Conservation (phyloP, 805 yeast genomes). For the Isabelozyma gotoi region DNA sequence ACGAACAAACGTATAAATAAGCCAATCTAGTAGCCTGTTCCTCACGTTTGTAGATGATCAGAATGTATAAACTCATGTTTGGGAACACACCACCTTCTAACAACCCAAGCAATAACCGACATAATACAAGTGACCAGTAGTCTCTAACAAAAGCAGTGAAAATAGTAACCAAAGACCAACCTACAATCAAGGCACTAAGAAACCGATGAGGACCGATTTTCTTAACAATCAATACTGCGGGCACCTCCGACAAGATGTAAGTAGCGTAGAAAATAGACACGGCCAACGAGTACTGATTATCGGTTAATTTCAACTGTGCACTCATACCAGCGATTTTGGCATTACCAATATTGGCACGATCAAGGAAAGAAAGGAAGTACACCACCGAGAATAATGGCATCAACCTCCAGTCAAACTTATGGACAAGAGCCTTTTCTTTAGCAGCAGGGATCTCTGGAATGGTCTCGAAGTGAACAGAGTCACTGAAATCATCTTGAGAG, state of each 20-base stretch:
- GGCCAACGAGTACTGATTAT: constrained; percentile 7
- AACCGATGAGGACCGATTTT: constrained; percentile 9
- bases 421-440: too few relatives aligned
- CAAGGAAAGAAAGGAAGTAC: constrained; percentile 1
- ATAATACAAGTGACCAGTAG: constrained; percentile 43
- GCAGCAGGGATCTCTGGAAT: too few relatives aligned
- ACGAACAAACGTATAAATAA: constrained; percentile 34
- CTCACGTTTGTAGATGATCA: constrained; percentile 36
- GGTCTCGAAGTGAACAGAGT: too few relatives aligned
- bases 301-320: constrained; percentile 7
- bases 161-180: constrained; percentile 27
- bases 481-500: too few relatives aligned
- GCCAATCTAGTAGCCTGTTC: constrained; percentile 38
- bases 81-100: constrained; percentile 49
- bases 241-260: constrained; percentile 11
- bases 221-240: constrained; percentile 8
- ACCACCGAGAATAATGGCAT: neutral
- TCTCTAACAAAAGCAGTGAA: too few relatives aligned
- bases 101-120: constrained; percentile 48
- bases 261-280: constrained; percentile 10
- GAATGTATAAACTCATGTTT: constrained; percentile 36
- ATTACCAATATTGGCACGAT: constrained; percentile 12
- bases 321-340: constrained; percentile 11
- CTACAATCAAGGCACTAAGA: constrained; percentile 14
- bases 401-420: too few relatives aligned